Percentiles rank a stretch among this genome's conserved stretches.
Conservation (phyloP, 306 rosid genomes). For the Styphnolobium japonicum region DNA sequence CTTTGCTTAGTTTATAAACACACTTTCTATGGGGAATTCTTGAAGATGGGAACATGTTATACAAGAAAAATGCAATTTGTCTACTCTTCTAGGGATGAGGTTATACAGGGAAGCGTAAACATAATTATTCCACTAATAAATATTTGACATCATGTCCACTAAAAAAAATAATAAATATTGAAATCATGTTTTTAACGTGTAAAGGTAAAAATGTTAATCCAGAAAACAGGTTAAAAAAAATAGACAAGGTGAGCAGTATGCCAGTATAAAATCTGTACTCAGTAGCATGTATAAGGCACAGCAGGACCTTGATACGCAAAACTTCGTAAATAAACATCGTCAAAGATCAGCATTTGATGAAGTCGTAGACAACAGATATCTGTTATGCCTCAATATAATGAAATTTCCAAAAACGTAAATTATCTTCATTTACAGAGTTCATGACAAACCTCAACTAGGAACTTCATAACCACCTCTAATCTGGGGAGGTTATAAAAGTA, state of each 20-base stretch:
- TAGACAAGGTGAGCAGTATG: constrained; percentile 1
- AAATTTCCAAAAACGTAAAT: constrained; percentile 1
- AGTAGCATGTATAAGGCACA: not conserved
- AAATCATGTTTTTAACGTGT: not conserved
- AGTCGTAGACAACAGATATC: not conserved
- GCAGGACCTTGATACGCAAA: constrained; percentile 8
- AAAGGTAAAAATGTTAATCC: constrained; percentile 8
- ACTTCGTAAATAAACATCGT: not conserved
- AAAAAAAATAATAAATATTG: not conserved
- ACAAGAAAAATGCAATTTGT: not conserved
- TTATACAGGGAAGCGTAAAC: not conserved
- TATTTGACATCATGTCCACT: not conserved
- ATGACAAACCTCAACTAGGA: not conserved
- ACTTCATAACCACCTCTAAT: not conserved
- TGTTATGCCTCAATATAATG: not conserved
- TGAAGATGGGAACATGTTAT: constrained; percentile 17
- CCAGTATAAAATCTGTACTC: not conserved
- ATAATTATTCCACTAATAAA: not conserved
- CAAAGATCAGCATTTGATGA: not conserved
- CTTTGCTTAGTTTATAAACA: constrained; percentile 21
- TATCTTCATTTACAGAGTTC: not conserved
- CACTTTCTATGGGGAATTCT: constrained; percentile 14
- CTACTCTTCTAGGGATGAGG: not conserved
- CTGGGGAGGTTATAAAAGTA: not conserved
- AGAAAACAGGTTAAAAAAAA: not conserved